Evolutionary conservation across 2,329 filamentous ascomycete species (phyloP), one percentile per base, ranked within the genome.

Genomic region (Monosporascus ibericus): DNA sequence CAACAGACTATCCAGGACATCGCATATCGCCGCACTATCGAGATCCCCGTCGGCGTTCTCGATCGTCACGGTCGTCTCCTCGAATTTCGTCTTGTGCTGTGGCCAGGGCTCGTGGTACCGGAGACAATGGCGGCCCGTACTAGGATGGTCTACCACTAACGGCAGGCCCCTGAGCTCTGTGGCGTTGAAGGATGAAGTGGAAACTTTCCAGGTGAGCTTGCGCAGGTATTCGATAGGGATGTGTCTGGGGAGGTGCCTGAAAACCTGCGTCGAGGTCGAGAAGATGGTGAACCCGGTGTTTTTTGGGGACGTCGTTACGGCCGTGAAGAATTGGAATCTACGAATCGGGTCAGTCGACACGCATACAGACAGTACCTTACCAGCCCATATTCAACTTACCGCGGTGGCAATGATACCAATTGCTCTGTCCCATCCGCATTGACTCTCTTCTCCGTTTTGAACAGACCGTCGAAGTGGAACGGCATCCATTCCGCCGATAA

Each of bases 91-190:
- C 63, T 74, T 77, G n/a, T 66, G 69, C 44, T 73, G 67, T 0
- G 76, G 75, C 78, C 78, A 81, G 0, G 76, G 75, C 57, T 82
- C 76, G 53, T 81, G 78, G 60, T 76, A 83, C 22, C 78, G 73
- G 5, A 83, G 58, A 56, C 79, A 82, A 0, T 76, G 72, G 14
- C 68, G 65, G 0, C 67, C 69, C 0, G 74, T 79, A 0, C 65
- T 65, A 0, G 75, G 76, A 52, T 82, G 78, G 0, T 67, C 58
- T 1, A 72, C 54, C 0, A 79, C 66, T 4, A 82, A 60, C 0
- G 73, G 75, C 0, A 81, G 64, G 1, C 70, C 68, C 2, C 57
- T 65, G n/a, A 81, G 62, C 2, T 66, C 66, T 0, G 73, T 72
- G 3, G 71, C 62, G 58, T 74, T 66, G 49, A 81, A 81, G 0